phyloP scores from a whole-genome alignment of 2,329 filamentous ascomycete genomes.

The Tolypocladium paradoxum region DNA sequence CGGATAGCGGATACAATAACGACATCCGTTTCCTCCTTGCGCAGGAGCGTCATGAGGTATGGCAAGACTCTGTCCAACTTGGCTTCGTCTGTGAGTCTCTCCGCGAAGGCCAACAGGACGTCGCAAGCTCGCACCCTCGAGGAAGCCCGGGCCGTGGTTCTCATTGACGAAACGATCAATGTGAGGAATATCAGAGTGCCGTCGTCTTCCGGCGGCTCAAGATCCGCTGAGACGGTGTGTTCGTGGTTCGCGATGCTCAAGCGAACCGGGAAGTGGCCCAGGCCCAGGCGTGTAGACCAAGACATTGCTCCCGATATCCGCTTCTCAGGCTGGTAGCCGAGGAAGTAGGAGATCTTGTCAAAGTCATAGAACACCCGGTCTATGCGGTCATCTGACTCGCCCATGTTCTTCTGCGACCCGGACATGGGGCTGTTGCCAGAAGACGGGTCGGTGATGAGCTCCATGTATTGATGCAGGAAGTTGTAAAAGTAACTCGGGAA shows the following conservation, averaged over 20 bases:
- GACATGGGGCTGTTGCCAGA: constrained; percentile 65
- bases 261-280: constrained; percentile 66
- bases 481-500: constrained; percentile 97
- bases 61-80: constrained; percentile 90
- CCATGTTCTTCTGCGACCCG: constrained; percentile 56
- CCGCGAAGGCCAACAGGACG: constrained; percentile 80
- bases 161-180: constrained; percentile 75
- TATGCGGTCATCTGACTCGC: constrained; percentile 87
- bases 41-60: constrained; percentile 71
- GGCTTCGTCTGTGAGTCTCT: constrained; percentile 85
- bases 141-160: constrained; percentile 81
- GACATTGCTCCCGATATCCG: constrained; percentile 16
- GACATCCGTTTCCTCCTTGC: constrained; percentile 66
- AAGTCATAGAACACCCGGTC: constrained; percentile 90
- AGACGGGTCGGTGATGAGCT: constrained; percentile 81
- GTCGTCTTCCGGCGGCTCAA: constrained; percentile 62
- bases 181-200: constrained; percentile 89
- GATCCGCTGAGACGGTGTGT: constrained; percentile 51
- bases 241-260: constrained; percentile 81
- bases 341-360: constrained; percentile 92
- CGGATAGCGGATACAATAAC: constrained; percentile 80
- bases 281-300: constrained; percentile 32
- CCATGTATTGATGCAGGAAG: constrained; percentile 97
- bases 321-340: constrained; percentile 58
- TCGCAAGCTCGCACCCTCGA: constrained; percentile 85